phyloP scores from a whole-genome alignment of 495 filamentous ascomycete species.

The Tuber microsphaerosporum region DNA sequence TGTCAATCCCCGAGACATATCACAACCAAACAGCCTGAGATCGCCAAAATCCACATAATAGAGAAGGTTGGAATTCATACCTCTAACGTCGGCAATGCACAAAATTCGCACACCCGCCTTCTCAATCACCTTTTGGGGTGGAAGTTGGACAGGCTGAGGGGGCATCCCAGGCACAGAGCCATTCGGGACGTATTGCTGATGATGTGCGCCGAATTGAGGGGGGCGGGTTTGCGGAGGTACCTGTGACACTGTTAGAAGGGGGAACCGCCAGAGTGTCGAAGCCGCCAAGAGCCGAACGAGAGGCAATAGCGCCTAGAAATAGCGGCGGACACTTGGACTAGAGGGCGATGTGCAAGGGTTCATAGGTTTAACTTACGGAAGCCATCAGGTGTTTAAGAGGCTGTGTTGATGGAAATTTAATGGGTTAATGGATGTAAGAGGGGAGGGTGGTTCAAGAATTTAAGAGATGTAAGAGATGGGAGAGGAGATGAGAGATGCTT shows the following conservation, averaged over 20 bases:
- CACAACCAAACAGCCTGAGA: not conserved
- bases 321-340: slow-evolving; percentile 10
- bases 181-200: slow-evolving; percentile 48
- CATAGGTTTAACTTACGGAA: slow-evolving; percentile 48
- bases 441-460: not conserved
- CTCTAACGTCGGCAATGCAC: slow-evolving; percentile 96
- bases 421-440: slow-evolving; percentile 16
- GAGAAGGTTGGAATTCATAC: slow-evolving; percentile 48
- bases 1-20: not conserved
- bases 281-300: not conserved
- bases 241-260: slow-evolving; percentile 27
- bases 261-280: slow-evolving; percentile 1
- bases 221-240: slow-evolving; percentile 33
- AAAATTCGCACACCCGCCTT: slow-evolving; percentile 76
- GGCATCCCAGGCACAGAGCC: slow-evolving; percentile 50
- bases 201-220: slow-evolving; percentile 44
- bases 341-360: slow-evolving; percentile 16
- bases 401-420: slow-evolving; percentile 15
- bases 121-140: slow-evolving; percentile 73
- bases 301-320: slow-evolving; percentile 24
- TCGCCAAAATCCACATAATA: not conserved
- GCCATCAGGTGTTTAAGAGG: slow-evolving; percentile 45
- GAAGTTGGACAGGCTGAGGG: slow-evolving; percentile 46
- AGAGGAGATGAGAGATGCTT: slow-evolving; percentile 36
- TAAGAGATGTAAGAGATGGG: slow-evolving; percentile 17